phyloP scores from a whole-genome alignment of 345 rosid species.

The Arabis hirsuta region DNA sequence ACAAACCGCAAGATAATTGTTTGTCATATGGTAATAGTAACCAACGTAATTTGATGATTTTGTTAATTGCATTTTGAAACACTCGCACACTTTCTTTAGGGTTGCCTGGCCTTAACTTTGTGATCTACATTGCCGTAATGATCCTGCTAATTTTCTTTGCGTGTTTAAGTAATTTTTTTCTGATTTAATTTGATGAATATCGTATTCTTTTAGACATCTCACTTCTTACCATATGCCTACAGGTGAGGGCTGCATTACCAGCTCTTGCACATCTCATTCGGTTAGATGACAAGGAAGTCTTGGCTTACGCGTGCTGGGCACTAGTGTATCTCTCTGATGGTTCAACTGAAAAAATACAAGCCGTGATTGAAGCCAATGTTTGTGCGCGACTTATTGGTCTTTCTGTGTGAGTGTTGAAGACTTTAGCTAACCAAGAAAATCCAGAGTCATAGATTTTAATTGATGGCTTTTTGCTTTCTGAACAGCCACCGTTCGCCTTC shows the following conservation, averaged over 20 bases:
- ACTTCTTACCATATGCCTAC: constrained; percentile 24
- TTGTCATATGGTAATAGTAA: constrained; percentile 2
- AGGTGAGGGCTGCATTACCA: constrained; percentile 84
- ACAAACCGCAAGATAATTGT: not conserved
- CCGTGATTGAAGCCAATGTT: constrained; percentile 79
- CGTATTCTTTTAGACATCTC: constrained; percentile 19
- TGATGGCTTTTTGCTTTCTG: constrained; percentile 39
- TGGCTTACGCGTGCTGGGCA: constrained; percentile 84
- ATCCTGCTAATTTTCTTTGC: not conserved
- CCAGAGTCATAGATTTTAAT: constrained; percentile 30
- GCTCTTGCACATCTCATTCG: constrained; percentile 67
- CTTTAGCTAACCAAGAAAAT: constrained; percentile 26
- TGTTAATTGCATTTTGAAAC: not conserved
- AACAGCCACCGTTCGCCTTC: constrained; percentile 43
- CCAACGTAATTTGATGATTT: constrained; percentile 16
- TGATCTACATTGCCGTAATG: not conserved
- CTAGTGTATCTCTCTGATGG: constrained; percentile 56
- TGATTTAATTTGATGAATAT: constrained; percentile 14
- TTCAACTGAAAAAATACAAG: constrained; percentile 75
- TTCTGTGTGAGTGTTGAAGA: constrained; percentile 57
- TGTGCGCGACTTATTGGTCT: constrained; percentile 78
- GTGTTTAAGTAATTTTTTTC: not conserved
- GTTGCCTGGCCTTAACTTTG: constrained; percentile 1
- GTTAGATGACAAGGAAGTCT: constrained; percentile 73
- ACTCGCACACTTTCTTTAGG: not conserved